Percentiles rank a stretch among this genome's conserved stretches.
Conservation (phyloP, 2,329 filamentous ascomycete genomes). For the Dothistroma pini region DNA sequence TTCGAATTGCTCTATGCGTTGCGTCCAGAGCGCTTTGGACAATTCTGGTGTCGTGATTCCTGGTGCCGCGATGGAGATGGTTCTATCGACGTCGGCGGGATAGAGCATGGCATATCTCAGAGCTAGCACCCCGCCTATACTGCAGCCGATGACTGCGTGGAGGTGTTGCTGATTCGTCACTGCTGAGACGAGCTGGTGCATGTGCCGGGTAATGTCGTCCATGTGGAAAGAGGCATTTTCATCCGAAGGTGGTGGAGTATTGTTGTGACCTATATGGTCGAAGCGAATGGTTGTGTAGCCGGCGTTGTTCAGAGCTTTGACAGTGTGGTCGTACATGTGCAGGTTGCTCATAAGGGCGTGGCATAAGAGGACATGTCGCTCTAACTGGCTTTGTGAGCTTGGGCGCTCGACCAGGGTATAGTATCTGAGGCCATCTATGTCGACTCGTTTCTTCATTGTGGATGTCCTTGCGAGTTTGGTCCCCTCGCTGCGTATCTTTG, state of each 20-base stretch:
- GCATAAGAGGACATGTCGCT: slow-evolving; percentile 23
- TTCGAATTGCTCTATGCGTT: slow-evolving; percentile 26
- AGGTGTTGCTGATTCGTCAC: slow-evolving; percentile 15
- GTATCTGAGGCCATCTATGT: slow-evolving; percentile 28
- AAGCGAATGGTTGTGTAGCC: slow-evolving; percentile 30
- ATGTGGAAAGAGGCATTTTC: slow-evolving; percentile 15
- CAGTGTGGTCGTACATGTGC: slow-evolving; percentile 29
- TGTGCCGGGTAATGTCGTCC: slow-evolving; percentile 28
- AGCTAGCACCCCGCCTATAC: slow-evolving; percentile 29
- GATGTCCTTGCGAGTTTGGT: not conserved
- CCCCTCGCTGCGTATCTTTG: not conserved
- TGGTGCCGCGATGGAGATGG: slow-evolving; percentile 27
- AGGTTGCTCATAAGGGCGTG: slow-evolving; percentile 32
- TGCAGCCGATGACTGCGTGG: slow-evolving; percentile 29
- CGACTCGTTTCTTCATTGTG: slow-evolving; percentile 13
- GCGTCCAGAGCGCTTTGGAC: slow-evolving; percentile 23
- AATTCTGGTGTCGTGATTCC: slow-evolving; percentile 22
- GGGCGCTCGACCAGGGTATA: slow-evolving; percentile 25
- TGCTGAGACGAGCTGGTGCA: slow-evolving; percentile 22
- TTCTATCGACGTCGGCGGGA: slow-evolving; percentile 20
- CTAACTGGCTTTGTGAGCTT: not conserved
- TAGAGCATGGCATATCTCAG: slow-evolving; percentile 30
- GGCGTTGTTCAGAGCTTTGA: slow-evolving; percentile 18
- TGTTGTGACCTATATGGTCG: slow-evolving; percentile 30
- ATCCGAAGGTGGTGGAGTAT: slow-evolving; percentile 17